phyloP scores from a whole-genome alignment of 257 asterid genomes.

The Mitragyna speciosa region DNA sequence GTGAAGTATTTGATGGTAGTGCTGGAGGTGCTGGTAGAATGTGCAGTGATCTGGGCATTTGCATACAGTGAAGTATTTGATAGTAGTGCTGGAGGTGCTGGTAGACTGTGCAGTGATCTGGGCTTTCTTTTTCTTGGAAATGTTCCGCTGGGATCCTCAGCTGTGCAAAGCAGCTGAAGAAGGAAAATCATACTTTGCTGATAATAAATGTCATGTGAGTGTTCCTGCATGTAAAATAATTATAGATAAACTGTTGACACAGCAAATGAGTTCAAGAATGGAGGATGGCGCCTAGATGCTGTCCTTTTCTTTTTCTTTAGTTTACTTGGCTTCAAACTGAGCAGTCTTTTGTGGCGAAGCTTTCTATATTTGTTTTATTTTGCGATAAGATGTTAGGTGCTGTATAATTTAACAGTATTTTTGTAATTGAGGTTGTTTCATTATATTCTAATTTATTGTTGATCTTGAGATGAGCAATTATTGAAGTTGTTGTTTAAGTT shows the following conservation, averaged over 20 bases:
- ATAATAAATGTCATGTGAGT: slow-evolving; percentile 48
- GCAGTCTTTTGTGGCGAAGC: not conserved
- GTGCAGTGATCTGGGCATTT: slow-evolving; percentile 79
- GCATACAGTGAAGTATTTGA: slow-evolving; percentile 76
- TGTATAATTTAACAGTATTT: not conserved
- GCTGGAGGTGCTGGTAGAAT: slow-evolving; percentile 86
- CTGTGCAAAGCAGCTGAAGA: slow-evolving; percentile 90
- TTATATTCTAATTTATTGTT: not conserved
- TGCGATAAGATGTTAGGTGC: not conserved
- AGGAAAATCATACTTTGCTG: slow-evolving; percentile 81
- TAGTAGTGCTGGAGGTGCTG: slow-evolving; percentile 85
- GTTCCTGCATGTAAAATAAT: slow-evolving; percentile 65
- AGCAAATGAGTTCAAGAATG: slow-evolving; percentile 36
- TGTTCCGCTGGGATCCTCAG: slow-evolving; percentile 80
- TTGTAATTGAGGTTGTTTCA: not conserved
- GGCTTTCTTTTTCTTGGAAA: slow-evolving; percentile 81
- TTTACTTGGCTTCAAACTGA: not conserved
- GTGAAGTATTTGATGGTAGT: slow-evolving; percentile 77
- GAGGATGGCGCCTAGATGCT: slow-evolving; percentile 32
- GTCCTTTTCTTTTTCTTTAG: not conserved
- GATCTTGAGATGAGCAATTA: not conserved
- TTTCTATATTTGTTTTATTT: not conserved
- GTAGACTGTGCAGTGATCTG: slow-evolving; percentile 79
- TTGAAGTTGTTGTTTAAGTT: not conserved
- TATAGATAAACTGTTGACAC: slow-evolving; percentile 50